These are phyloP conservation scores for Claviceps sp. DNA, from an alignment of 2,329 filamentous ascomycete genomes.

Conservation along the genomic window DNA sequence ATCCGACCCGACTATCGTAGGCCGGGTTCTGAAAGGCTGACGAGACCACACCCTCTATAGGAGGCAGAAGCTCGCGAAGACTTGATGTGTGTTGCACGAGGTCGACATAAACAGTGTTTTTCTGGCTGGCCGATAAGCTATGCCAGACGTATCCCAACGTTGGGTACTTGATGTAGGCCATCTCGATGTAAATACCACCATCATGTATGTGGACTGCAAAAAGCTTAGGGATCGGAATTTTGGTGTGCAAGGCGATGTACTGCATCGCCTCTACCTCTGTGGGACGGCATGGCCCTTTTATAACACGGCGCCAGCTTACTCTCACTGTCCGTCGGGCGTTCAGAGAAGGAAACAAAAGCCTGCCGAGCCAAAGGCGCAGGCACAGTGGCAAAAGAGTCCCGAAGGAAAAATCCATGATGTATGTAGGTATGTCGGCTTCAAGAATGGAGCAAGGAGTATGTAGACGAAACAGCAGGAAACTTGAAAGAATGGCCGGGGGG, in stretches of 20 bases:
- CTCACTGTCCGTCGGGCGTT: slow-evolving; percentile 7
- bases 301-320: slow-evolving; percentile 17
- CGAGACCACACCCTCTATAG: slow-evolving; percentile 9
- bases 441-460: neutral
- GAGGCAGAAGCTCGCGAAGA: slow-evolving; percentile 14
- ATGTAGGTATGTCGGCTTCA: neutral
- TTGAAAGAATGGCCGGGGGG: neutral
- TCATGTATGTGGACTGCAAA: slow-evolving; percentile 12
- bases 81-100: slow-evolving; percentile 11
- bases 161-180: slow-evolving; percentile 13
- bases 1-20: slow-evolving; percentile 14
- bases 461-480: neutral
- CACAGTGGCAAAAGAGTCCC: neutral
- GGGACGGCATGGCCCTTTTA: slow-evolving; percentile 18
- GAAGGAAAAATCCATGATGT: neutral
- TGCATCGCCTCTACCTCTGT: slow-evolving; percentile 18
- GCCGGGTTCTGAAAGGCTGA: slow-evolving; percentile 14
- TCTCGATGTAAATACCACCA: slow-evolving; percentile 14
- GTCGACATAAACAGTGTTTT: slow-evolving; percentile 10
- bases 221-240: slow-evolving; percentile 15
- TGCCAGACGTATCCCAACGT: slow-evolving; percentile 10
- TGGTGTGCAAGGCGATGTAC: slow-evolving; percentile 16
- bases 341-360: slow-evolving; percentile 11
- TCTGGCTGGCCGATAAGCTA: slow-evolving; percentile 11
- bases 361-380: slow-evolving; percentile 8